Evolutionary conservation across 2,329 filamentous ascomycete genomes (phyloP).

Genomic region (Trichoderma citrinoviride): DNA sequence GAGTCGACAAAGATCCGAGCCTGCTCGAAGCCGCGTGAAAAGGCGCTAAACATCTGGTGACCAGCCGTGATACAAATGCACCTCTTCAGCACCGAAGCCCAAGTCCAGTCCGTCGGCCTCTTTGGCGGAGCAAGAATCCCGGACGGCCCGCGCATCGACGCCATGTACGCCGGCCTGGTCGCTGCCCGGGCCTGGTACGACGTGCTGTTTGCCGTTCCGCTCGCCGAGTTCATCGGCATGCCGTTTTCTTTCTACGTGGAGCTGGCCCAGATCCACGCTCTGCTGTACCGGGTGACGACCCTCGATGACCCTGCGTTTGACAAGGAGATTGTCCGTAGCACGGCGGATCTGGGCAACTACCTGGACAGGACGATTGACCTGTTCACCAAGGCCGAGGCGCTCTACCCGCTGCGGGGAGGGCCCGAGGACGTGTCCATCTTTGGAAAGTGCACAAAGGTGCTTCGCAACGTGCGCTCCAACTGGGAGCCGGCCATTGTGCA

Average conservation of each 20-base stretch:
- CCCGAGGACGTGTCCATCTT: constrained; percentile 34
- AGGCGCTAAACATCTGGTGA: background rate
- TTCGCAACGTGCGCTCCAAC: constrained; percentile 34
- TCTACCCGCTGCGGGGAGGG: constrained; percentile 32
- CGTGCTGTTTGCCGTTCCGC: constrained; percentile 35
- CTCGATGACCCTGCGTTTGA: constrained; percentile 44
- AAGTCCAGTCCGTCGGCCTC: constrained; percentile 35
- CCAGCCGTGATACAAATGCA: constrained; percentile 35
- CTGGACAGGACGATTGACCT: constrained; percentile 36
- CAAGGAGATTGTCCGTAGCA: constrained; percentile 36
- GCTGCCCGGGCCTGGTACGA: constrained; percentile 39
- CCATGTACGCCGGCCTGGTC: constrained; percentile 38
- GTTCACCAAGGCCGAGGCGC: constrained; percentile 30
- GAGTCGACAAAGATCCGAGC: constrained; percentile 17
- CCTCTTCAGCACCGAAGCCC: constrained; percentile 32
- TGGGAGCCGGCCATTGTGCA: constrained; percentile 39
- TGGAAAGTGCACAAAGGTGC: constrained; percentile 36
- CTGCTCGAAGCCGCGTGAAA: background rate
- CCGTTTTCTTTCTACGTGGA: constrained; percentile 37
- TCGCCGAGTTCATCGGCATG: constrained; percentile 32
- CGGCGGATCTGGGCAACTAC: constrained; percentile 37
- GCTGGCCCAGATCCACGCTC: constrained; percentile 38
- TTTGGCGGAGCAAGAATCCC: constrained; percentile 34
- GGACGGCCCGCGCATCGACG: constrained; percentile 33
- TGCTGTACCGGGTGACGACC: constrained; percentile 41